Percentiles rank a stretch among this genome's conserved stretches.
These are phyloP conservation scores for Spizellomyces punctatus DNA, from an alignment of 192 early-diverging fungal genomes.

Conservation along the genomic window DNA sequence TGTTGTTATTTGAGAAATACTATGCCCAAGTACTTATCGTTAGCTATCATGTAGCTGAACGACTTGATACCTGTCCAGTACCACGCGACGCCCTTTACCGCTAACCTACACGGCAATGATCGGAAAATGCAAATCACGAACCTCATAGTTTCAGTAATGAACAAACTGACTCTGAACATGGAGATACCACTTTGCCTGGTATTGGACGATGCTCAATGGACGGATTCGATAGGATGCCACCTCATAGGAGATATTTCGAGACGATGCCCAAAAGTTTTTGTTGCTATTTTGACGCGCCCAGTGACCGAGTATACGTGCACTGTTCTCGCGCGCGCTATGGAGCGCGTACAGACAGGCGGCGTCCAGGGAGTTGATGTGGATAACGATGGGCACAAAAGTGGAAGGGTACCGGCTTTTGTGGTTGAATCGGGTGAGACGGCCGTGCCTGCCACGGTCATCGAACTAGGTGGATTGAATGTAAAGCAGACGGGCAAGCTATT, in stretches of 20 bases:
- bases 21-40: too few species aligned
- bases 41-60: not conserved
- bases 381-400: not conserved
- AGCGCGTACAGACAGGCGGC: not conserved
- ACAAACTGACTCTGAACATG: too few species aligned
- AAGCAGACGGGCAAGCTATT: constrained; percentile 6
- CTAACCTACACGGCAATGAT: not conserved
- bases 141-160: too few species aligned
- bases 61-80: constrained; percentile 10
- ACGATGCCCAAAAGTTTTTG: too few species aligned
- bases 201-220: too few species aligned
- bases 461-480: not conserved
- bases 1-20: too few species aligned
- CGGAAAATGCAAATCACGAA: too few species aligned
- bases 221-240: too few species aligned
- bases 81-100: not conserved
- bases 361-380: not conserved
- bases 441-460: constrained; percentile 1
- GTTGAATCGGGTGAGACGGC: not conserved
- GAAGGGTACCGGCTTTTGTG: not conserved
- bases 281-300: not conserved
- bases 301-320: not conserved
- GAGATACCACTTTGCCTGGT: too few species aligned
- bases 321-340: not conserved
- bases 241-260: too few species aligned